Percentiles rank a stretch among this genome's conserved stretches.
Evolutionary conservation across 1,284 basidiomycete species (phyloP).

Genomic region (Cryptococcus wingfieldii): DNA sequence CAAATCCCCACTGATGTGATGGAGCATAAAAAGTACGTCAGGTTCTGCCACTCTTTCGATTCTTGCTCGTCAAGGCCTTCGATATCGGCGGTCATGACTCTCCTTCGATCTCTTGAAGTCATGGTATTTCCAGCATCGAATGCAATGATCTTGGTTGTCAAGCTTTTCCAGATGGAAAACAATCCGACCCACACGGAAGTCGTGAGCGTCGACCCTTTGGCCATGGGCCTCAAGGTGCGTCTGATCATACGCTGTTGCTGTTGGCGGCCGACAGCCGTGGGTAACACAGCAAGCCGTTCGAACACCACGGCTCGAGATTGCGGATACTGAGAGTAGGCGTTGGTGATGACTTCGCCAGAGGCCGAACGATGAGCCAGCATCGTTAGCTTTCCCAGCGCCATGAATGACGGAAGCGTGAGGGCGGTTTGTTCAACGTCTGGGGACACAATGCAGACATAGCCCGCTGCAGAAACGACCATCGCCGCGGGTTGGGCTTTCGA

Average conservation of each 20-base stretch:
- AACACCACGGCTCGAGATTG: conserved; percentile 13
- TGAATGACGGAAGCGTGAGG: conserved; percentile 22
- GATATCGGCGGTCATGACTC: conserved; percentile 33
- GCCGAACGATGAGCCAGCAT: conserved; percentile 19
- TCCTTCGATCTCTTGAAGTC: conserved; percentile 22
- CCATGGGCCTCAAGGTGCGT: conserved; percentile 22
- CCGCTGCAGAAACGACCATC: conserved; percentile 27
- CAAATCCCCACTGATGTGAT: conserved; percentile 65
- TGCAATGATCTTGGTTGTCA: conserved; percentile 31
- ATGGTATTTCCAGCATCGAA: conserved; percentile 20
- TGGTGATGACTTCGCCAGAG: conserved; percentile 6
- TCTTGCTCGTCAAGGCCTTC: conserved; percentile 56
- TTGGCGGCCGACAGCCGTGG: conserved; percentile 33
- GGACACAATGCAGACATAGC: conserved; percentile 23
- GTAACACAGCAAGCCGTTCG: conserved; percentile 25
- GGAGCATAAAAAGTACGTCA: conserved; percentile 73
- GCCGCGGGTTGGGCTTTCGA: conserved; percentile 23
- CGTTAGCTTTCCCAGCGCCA: conserved; percentile 26
- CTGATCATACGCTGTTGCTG: conserved; percentile 42
- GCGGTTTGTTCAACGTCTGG: conserved; percentile 36
- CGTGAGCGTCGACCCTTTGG: conserved; percentile 14
- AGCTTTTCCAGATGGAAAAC: conserved; percentile 13
- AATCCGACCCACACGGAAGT: conserved; percentile 33
- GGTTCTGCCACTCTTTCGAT: conserved; percentile 77
- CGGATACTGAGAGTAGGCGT: not conserved